phyloP scores from a whole-genome alignment of 805 yeast genomes.

The Ogataea nitratoaversa region DNA sequence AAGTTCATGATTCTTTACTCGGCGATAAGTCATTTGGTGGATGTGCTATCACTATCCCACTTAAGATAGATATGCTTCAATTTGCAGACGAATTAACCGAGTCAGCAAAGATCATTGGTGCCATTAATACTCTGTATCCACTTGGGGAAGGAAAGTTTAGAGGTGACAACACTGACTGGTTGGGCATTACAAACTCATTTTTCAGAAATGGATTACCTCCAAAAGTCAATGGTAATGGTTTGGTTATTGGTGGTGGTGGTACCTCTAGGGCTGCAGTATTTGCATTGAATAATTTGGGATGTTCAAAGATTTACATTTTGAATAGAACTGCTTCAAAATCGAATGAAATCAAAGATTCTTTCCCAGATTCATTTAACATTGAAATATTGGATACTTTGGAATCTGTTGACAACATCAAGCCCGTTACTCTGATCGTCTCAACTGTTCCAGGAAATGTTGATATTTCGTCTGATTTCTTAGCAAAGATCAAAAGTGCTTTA shows the following conservation, averaged over 20 bases:
- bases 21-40: slow-evolving; percentile 70
- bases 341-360: slow-evolving; percentile 49
- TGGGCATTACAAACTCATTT: slow-evolving; percentile 75
- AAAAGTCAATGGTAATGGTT: slow-evolving; percentile 45
- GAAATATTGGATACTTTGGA: slow-evolving; percentile 48
- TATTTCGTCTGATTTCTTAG: slow-evolving; percentile 47
- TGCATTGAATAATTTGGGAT: slow-evolving; percentile 79
- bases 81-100: slow-evolving; percentile 61
- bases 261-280: slow-evolving; percentile 92
- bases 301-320: slow-evolving; percentile 66
- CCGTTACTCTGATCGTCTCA: slow-evolving; percentile 61
- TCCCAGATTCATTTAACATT: slow-evolving; percentile 57
- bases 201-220: slow-evolving; percentile 56
- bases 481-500: slow-evolving; percentile 45
- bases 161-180: slow-evolving; percentile 97
- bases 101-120: slow-evolving; percentile 84
- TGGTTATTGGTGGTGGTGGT: slow-evolving; percentile 96
- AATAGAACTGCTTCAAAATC: slow-evolving; percentile 77
- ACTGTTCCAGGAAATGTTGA: slow-evolving; percentile 84
- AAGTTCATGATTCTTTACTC: slow-evolving; percentile 51
- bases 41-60: slow-evolving; percentile 91
- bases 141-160: slow-evolving; percentile 43
- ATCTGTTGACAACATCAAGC: slow-evolving; percentile 40
- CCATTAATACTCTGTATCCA: slow-evolving; percentile 83
- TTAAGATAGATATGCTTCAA: slow-evolving; percentile 75